Conservation (phyloP, 2,329 filamentous ascomycete species). For the Venturia pyrina region DNA sequence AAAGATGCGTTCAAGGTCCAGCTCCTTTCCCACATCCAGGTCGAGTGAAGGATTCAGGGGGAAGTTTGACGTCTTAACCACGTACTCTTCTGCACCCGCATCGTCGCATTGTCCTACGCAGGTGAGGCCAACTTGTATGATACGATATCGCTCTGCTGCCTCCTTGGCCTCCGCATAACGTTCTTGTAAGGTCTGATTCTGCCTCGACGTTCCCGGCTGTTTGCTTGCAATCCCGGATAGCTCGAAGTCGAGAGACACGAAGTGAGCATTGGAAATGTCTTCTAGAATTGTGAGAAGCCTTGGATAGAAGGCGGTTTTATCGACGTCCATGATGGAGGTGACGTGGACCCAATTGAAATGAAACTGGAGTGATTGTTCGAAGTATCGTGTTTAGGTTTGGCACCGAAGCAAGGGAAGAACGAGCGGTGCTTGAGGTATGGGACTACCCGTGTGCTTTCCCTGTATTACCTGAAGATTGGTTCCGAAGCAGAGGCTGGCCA, state of each 20-base stretch:
- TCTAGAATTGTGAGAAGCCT: conserved; percentile 46
- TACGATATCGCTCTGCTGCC: conserved; percentile 52
- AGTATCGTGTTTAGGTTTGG: background rate
- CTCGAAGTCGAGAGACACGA: conserved; percentile 57
- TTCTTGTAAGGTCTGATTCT: conserved; percentile 43
- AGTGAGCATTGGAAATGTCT: conserved; percentile 48
- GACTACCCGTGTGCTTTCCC: background rate
- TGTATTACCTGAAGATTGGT: background rate
- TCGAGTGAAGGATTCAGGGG: conserved; percentile 47
- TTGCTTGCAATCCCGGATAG: conserved; percentile 51
- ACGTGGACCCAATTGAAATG: background rate
- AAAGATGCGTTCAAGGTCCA: conserved; percentile 52
- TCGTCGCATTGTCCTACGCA: conserved; percentile 47
- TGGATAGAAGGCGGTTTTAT: conserved; percentile 37
- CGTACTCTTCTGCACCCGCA: conserved; percentile 43
- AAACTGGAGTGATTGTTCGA: background rate
- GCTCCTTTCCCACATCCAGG: conserved; percentile 34
- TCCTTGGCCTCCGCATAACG: conserved; percentile 51
- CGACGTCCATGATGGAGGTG: conserved; percentile 44
- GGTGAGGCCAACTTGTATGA: conserved; percentile 58
- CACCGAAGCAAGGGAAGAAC: background rate
- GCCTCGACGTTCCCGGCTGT: conserved; percentile 26
- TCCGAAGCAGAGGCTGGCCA: background rate
- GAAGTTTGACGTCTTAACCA: conserved; percentile 55
- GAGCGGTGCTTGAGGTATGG: background rate